Evolutionary conservation across 176 grass and related monocot genomes (phyloP), one percentile per base, ranked within the genome.

Genomic region (Carex pumila): DNA sequence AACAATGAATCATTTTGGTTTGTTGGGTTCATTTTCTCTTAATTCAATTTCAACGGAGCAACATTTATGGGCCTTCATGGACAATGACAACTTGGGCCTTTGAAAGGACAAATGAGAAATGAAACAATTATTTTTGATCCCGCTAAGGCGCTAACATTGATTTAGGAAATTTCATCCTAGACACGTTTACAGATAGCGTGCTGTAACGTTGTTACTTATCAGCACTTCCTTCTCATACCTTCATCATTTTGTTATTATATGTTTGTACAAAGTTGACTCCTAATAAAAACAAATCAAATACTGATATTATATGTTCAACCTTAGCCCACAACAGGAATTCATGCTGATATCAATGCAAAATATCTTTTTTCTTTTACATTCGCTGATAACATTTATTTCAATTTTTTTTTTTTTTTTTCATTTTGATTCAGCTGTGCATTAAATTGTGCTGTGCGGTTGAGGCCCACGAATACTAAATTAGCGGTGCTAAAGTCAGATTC

Each of bases 401-500:
- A 25, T 25, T 25, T 25, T 0, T 25, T 25, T 25, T 25, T 22
- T 30, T 58, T 58, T 12, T 76, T 29, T 58, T 13, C n/a, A 1
- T 79, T 12, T 74, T 0, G 19, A 3, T 3, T 25, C 45, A 75
- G 21, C 19, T 54, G 53, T 45, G 43, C 39, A 25, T 30, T 66
- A 30, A 7, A 7, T 47, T 52, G 36, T 31, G 80, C n/a, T 52
- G 43, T 68, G n/a, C 2, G 15, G 47, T 64, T 52, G 60, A 63
- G 58, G 37, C 17, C 22, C 43, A 29, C 34, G 34, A 82, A 65
- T 49, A n/a, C 9, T 68, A 49, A 83, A 67, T 50, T 9, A 68
- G 47, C 30, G 80, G 62, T 17, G 62, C n/a, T 11, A 66, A 68
- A 83, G 61, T 68, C 80, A 83, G 34, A 32, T 68, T 14, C n/a